Evolutionary conservation across 176 grass and related monocot species (phyloP).

Genomic region (Sorghum bicolor): DNA sequence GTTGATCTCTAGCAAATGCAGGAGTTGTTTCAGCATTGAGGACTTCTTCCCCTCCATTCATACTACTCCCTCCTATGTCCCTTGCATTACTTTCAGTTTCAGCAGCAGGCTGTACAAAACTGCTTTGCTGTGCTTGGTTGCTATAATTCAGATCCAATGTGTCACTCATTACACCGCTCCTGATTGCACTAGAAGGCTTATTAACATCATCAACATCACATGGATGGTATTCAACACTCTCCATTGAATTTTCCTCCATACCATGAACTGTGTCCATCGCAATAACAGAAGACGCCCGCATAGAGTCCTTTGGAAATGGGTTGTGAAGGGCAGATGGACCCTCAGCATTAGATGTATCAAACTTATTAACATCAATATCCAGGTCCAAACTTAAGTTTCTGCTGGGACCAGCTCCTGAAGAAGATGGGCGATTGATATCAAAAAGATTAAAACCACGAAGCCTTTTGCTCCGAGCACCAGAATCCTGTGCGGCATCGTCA

Average conservation of each 20-base stretch:
- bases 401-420: conserved; percentile 89
- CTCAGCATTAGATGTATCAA: conserved; percentile 35
- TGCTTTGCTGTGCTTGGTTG: conserved; percentile 89
- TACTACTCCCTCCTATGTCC: conserved; percentile 91
- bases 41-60: conserved; percentile 95
- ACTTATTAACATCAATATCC: conserved; percentile 69
- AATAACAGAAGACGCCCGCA: conserved; percentile 91
- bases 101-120: conserved; percentile 73
- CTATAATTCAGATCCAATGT: conserved; percentile 86
- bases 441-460: conserved; percentile 80
- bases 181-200: conserved; percentile 64
- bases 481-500: conserved; percentile 79
- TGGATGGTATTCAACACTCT: conserved; percentile 94
- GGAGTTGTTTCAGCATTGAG: conserved; percentile 76
- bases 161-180: conserved; percentile 68
- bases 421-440: conserved; percentile 54
- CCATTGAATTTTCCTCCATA: conserved; percentile 82
- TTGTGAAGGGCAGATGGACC: conserved; percentile 40
- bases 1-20: conserved; percentile 67
- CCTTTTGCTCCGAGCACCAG: conserved; percentile 63
- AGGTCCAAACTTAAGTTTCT: conserved; percentile 81
- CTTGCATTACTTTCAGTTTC: conserved; percentile 82
- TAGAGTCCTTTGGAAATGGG: conserved; percentile 71
- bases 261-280: conserved; percentile 78
- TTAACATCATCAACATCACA: conserved; percentile 76